A percentile compares a stretch with the other conserved stretches of the same genome.
Conservation (phyloP, 2,329 filamentous ascomycete genomes). For the Nigrospora oryzae region DNA sequence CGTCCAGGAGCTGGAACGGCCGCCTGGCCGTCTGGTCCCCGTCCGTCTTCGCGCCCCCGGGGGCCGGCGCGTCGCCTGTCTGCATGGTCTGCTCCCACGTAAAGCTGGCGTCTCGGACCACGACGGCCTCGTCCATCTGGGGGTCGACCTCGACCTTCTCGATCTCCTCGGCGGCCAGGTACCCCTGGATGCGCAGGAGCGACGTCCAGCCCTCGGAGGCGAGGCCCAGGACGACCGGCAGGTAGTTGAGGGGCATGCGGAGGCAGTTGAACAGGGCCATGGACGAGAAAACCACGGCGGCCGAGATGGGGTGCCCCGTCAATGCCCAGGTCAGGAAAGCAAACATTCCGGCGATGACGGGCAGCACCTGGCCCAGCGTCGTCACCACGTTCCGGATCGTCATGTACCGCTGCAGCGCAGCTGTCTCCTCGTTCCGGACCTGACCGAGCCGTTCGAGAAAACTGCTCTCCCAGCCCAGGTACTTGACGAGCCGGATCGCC, state of each 20-base stretch:
- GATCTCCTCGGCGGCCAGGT: slow-evolving; percentile 73
- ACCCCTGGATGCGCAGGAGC: slow-evolving; percentile 74
- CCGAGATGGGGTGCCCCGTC: slow-evolving; percentile 55
- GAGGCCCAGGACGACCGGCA: slow-evolving; percentile 79
- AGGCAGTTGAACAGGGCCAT: slow-evolving; percentile 85
- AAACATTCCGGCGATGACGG: slow-evolving; percentile 87
- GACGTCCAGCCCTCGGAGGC: slow-evolving; percentile 83
- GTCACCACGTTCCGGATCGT: slow-evolving; percentile 74
- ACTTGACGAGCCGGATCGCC: slow-evolving; percentile 85
- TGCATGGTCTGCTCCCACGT: slow-evolving; percentile 68
- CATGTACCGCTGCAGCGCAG: slow-evolving; percentile 67
- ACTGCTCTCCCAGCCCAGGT: slow-evolving; percentile 82
- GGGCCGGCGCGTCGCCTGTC: slow-evolving; percentile 15
- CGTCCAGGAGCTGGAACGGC: slow-evolving; percentile 54
- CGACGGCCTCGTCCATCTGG: slow-evolving; percentile 41
- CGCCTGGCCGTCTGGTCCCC: background rate
- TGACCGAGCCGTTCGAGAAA: slow-evolving; percentile 67
- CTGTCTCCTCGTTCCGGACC: slow-evolving; percentile 66
- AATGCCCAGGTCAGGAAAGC: slow-evolving; percentile 73
- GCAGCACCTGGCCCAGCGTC: slow-evolving; percentile 70
- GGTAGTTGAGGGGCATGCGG: slow-evolving; percentile 74
- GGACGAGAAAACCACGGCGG: slow-evolving; percentile 79
- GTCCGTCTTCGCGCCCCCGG: background rate
- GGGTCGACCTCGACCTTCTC: slow-evolving; percentile 45
- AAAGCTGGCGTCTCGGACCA: slow-evolving; percentile 63